These are phyloP conservation scores for Typha latifolia DNA, from an alignment of 176 grass and related monocot genomes.

Conservation along the genomic window DNA sequence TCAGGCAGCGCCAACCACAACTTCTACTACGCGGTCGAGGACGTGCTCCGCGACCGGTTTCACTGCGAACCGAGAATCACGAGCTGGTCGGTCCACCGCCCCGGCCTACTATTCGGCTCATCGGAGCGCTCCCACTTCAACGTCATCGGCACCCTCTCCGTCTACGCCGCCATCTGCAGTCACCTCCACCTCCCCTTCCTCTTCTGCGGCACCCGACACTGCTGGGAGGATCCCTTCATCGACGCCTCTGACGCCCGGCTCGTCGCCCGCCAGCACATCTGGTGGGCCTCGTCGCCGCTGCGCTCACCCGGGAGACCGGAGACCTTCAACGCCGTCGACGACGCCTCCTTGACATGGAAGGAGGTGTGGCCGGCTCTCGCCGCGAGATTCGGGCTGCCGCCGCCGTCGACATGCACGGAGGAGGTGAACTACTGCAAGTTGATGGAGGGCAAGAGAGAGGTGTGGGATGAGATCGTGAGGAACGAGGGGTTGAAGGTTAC, in stretches of 20 bases:
- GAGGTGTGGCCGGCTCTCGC: slow-evolving; percentile 29
- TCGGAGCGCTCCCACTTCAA: slow-evolving; percentile 28
- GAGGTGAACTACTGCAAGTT: slow-evolving; percentile 7
- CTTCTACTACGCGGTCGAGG: slow-evolving; percentile 26
- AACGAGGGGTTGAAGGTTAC: slow-evolving; percentile 11
- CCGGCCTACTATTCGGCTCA: slow-evolving; percentile 20
- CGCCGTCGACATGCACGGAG: slow-evolving; percentile 11
- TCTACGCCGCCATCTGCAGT: slow-evolving; percentile 27
- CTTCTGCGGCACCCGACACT: slow-evolving; percentile 18
- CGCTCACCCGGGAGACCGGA: background rate
- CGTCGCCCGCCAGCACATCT: slow-evolving; percentile 20
- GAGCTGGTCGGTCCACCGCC: slow-evolving; percentile 33
- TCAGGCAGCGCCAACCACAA: background rate
- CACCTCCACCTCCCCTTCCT: slow-evolving; percentile 22
- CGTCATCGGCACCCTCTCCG: slow-evolving; percentile 18
- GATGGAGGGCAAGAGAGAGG: slow-evolving; percentile 18
- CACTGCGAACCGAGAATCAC: background rate
- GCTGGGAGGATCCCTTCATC: slow-evolving; percentile 33
- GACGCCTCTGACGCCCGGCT: slow-evolving; percentile 21
- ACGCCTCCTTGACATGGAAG: slow-evolving; percentile 26
- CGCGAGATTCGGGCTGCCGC: slow-evolving; percentile 18
- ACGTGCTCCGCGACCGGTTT: background rate
- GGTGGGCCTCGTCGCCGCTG: slow-evolving; percentile 16
- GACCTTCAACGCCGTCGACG: slow-evolving; percentile 23
- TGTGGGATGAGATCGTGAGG: slow-evolving; percentile 29